Evolutionary conservation across 805 yeast species (phyloP), one percentile per base, ranked within the genome.

Genomic region (Myxozyma vanderwaltii): DNA sequence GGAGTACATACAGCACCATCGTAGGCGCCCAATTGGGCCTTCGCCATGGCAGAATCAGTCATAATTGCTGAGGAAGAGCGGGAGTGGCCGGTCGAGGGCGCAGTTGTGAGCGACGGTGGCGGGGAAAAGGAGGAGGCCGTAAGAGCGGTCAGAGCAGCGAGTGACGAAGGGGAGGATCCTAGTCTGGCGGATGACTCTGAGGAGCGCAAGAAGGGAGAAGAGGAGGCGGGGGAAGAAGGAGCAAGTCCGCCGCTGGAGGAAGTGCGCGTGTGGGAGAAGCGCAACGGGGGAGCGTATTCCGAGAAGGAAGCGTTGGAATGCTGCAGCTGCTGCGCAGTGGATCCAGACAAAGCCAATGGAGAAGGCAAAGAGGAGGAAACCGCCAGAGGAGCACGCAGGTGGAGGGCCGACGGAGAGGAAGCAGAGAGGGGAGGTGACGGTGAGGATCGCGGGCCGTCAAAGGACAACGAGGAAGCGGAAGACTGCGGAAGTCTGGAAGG

Each of bases 1-100:
- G 27, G 31, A 35, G 17, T 12, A 52, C 63, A n/a, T 56, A 60
- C 63, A 33, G 60, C 49, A 23, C 52, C 49, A 19, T 60, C 63
- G 26, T 41, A 56, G n/a, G 47, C 27, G 31, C 59, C 56, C 33
- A 55, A 49, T 31, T 49, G 59, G 39, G 43, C 19, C 40, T 21
- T 60, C 38, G 60, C 58, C 35, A 46, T 43, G 55, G 58, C 43
- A 2, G 63, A 44, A 43, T 56, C 63, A 29, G 51, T 48, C 60
- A 60, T 56, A 51, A 44, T 27, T 23, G 55, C 4, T 17, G 58
- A n/a, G 2, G 47, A 38, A 33, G 61, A 29, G 27, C 41, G 51
- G 52, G 40, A 49, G n/a, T 38, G 41, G 38, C 50, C 38, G 19
- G 21, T 44, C 17, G 56, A 36, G 56, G 48, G 26, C 43, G 43